Evolutionary conservation across 345 rosid species (phyloP).

Genomic region (Syzygium oleosum): DNA sequence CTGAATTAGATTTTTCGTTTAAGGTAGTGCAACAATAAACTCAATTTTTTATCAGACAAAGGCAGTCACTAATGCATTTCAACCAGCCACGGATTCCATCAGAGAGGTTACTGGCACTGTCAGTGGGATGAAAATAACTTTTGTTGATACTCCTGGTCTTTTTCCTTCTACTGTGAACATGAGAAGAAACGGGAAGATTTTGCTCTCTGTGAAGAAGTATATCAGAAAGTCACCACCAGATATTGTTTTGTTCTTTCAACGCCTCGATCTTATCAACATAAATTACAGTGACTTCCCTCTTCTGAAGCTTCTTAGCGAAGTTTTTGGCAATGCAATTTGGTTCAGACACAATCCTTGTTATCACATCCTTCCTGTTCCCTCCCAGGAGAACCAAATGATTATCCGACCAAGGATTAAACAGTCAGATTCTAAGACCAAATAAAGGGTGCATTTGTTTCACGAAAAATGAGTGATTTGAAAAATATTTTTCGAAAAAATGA

Average conservation of each 20-base stretch:
- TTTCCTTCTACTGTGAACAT: constrained; percentile 40
- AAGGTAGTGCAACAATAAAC: constrained; percentile 88
- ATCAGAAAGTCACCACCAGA: constrained; percentile 78
- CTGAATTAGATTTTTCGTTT: constrained; percentile 55
- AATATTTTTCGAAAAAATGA: too few relatives aligned
- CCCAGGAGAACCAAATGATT: constrained; percentile 70
- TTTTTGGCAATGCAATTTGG: constrained; percentile 75
- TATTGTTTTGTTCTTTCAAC: constrained; percentile 69
- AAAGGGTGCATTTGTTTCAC: too few relatives aligned
- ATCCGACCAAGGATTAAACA: neutral
- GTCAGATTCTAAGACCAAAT: too few relatives aligned
- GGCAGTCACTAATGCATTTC: constrained; percentile 69
- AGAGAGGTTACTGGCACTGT: constrained; percentile 66
- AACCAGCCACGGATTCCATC: constrained; percentile 54
- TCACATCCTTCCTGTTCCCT: constrained; percentile 63
- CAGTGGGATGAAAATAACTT: constrained; percentile 61
- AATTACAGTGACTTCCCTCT: constrained; percentile 65
- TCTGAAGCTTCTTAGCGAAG: constrained; percentile 67
- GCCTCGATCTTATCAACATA: constrained; percentile 58
- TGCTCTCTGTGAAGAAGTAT: constrained; percentile 59
- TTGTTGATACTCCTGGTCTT: constrained; percentile 90
- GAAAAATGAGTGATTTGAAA: too few relatives aligned
- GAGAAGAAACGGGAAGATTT: constrained; percentile 65
- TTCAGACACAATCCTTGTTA: constrained; percentile 73
- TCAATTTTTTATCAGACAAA: constrained; percentile 65